Percentiles rank a stretch among this genome's conserved stretches.
Evolutionary conservation across 192 early-diverging fungal species (phyloP).

Genomic region (Umbelopsis sp.): DNA sequence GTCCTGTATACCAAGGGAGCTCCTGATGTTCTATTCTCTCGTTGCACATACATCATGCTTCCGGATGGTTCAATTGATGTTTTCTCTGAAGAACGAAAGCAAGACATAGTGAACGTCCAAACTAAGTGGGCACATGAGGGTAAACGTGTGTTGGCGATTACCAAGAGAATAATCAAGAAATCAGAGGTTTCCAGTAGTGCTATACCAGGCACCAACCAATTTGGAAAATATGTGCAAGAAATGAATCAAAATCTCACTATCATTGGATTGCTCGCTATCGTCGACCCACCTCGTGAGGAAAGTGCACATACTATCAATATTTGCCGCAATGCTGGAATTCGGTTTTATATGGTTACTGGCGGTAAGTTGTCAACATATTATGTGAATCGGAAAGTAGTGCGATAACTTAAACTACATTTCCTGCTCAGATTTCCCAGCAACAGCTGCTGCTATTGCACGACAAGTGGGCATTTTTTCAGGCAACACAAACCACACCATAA

Average conservation of each 20-base stretch:
- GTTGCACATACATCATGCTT: slow-evolving; percentile 40
- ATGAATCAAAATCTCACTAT: slow-evolving; percentile 57
- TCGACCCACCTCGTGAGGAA: slow-evolving; percentile 85
- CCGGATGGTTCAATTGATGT: slow-evolving; percentile 46
- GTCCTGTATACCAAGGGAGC: slow-evolving; percentile 77
- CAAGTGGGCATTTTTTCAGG: slow-evolving; percentile 75
- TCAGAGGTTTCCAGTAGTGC: slow-evolving; percentile 5
- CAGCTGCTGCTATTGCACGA: slow-evolving; percentile 79
- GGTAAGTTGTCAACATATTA: slow-evolving; percentile 30
- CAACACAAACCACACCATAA: slow-evolving; percentile 33
- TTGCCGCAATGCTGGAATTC: slow-evolving; percentile 68
- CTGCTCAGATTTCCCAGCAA: slow-evolving; percentile 60
- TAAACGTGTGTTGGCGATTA: slow-evolving; percentile 57
- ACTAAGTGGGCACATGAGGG: slow-evolving; percentile 56
- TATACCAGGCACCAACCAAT: slow-evolving; percentile 16
- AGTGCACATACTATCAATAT: slow-evolving; percentile 61
- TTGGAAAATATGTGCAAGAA: slow-evolving; percentile 33
- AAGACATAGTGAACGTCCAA: slow-evolving; percentile 46
- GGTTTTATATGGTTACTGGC: slow-evolving; percentile 89
- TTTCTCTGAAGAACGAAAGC: slow-evolving; percentile 40
- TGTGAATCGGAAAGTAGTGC: neutral
- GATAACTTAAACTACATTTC: neutral
- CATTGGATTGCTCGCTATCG: slow-evolving; percentile 78
- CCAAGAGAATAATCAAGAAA: slow-evolving; percentile 19
- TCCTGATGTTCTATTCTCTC: slow-evolving; percentile 68